Base-by-base conservation (phyloP, 192 early-diverging fungal genomes). In the Phlyctochytrium bullatum region DNA sequence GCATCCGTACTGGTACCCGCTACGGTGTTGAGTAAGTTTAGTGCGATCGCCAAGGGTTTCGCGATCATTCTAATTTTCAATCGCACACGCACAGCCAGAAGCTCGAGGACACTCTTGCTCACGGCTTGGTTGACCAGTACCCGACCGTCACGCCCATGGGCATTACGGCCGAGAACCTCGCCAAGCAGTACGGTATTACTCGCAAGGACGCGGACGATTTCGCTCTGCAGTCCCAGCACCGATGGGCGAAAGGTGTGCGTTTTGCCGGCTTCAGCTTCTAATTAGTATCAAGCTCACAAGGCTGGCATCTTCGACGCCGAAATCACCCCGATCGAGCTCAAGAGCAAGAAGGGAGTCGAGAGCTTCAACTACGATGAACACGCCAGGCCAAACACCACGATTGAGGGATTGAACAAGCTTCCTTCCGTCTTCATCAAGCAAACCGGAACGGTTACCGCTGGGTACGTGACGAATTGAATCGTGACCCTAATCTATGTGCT, bases 141-240 rank as follows among this genome's bases (percentile, higher is more conserved):
- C 94, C 94, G 2, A 83, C 76, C 59, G 74, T 80, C 32, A 86
- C 86, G 2, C 92, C 94, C 28, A 97, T 97, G 95, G 94, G 92
- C 52, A 91, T 97, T 71, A 97, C 94, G 24, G 92, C 93, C 59
- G 96, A 98, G 76, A 92, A 95, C 68, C 83, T 98, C 66, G 92
- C 85, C 23, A 81, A 88, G 47, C 78, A 92, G 79, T 94, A 94
- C 83, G 78, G 82, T 58, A 83, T 98, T 56, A 84, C 90, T 2
- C 89, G 93, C 34, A 73, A 85, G 60, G 86, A 94, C 25, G 92
- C 88, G 67, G 96, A 98, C 78, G 83, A 83, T 47, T 95, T 84
- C 73, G 94, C 95, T 20, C 72, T 93, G 20, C 67, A 74, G 56
- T 87, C 87, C 62, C 96, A 98, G 80, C 84, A 92, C 73, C 91